phyloP scores from a whole-genome alignment of 2,329 filamentous ascomycete genomes.

The Claviceps spartinae region DNA sequence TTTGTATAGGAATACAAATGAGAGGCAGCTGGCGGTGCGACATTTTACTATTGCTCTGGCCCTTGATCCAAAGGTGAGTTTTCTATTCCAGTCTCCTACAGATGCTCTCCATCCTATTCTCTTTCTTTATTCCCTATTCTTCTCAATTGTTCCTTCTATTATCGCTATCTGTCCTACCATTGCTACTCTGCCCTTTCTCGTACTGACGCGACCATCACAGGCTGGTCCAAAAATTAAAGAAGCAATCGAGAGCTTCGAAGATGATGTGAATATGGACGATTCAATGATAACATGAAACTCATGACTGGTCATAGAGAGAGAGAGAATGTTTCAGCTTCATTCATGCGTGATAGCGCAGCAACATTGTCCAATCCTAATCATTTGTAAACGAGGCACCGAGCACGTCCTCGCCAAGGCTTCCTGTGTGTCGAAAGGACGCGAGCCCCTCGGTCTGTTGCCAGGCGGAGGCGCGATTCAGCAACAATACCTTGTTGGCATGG shows the following conservation, averaged over 20 bases:
- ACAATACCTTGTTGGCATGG: not conserved
- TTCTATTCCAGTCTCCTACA: not conserved
- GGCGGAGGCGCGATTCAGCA: not conserved
- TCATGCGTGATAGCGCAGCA: slow-evolving; percentile 17
- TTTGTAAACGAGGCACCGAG: not conserved
- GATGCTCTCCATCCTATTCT: not conserved
- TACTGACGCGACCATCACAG: slow-evolving; percentile 28
- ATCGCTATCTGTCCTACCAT: not conserved
- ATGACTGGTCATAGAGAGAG: not conserved
- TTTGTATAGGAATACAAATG: slow-evolving; percentile 58
- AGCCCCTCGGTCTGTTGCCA: no score
- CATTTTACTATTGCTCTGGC: slow-evolving; percentile 93
- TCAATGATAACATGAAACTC: slow-evolving; percentile 41
- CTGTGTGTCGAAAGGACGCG: not conserved
- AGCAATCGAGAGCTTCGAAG: slow-evolving; percentile 83
- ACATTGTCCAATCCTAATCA: not conserved
- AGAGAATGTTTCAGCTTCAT: not conserved
- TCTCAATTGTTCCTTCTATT: not conserved
- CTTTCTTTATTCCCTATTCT: not conserved
- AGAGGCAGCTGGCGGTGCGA: slow-evolving; percentile 69
- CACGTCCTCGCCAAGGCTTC: not conserved
- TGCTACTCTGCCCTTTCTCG: not conserved
- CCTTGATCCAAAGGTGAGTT: slow-evolving; percentile 80
- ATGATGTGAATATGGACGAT: slow-evolving; percentile 58
- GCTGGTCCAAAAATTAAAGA: slow-evolving; percentile 91